These are phyloP conservation scores for Lactarius tabidus DNA, from an alignment of 768 basidiomycete genomes.

Conservation along the genomic window DNA sequence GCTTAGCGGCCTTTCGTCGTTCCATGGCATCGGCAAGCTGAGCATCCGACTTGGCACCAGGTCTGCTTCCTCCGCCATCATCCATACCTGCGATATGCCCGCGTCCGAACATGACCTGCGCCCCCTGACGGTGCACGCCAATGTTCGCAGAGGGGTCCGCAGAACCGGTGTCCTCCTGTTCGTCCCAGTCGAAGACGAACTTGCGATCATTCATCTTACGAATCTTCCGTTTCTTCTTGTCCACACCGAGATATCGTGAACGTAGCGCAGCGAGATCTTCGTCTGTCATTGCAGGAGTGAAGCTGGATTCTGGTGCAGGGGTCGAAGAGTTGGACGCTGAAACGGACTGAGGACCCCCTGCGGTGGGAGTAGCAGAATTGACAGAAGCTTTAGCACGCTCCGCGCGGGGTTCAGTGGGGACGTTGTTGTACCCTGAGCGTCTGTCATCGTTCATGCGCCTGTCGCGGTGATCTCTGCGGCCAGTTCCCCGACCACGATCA, in stretches of 20 bases:
- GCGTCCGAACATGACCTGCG: constrained; percentile 85
- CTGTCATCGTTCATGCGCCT: constrained; percentile 33
- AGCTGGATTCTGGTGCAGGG: constrained; percentile 39
- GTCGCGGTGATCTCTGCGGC: constrained; percentile 39
- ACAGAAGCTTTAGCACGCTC: constrained; percentile 51
- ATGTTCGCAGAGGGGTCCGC: constrained; percentile 70
- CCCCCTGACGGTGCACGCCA: constrained; percentile 70
- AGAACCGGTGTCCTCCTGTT: constrained; percentile 88
- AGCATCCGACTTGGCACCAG: constrained; percentile 34
- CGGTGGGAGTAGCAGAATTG: constrained; percentile 49
- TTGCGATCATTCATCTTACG: constrained; percentile 95
- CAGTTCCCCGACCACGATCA: constrained; percentile 26
- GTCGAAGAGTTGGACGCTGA: constrained; percentile 26
- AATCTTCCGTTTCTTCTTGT: constrained; percentile 91
- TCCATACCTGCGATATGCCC: constrained; percentile 86
- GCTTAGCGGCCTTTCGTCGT: constrained; percentile 72
- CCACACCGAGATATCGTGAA: constrained; percentile 91
- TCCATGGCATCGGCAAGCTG: constrained; percentile 82
- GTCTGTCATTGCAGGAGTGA: constrained; percentile 68
- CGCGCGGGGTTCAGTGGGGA: constrained; percentile 83
- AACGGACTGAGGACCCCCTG: constrained; percentile 29
- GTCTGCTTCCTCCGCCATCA: constrained; percentile 48
- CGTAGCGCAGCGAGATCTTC: constrained; percentile 79
- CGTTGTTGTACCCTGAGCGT: constrained; percentile 50
- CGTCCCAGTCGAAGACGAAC: constrained; percentile 99